phyloP scores from a whole-genome alignment of 2,329 filamentous ascomycete species.

The Fusarium sp. region DNA sequence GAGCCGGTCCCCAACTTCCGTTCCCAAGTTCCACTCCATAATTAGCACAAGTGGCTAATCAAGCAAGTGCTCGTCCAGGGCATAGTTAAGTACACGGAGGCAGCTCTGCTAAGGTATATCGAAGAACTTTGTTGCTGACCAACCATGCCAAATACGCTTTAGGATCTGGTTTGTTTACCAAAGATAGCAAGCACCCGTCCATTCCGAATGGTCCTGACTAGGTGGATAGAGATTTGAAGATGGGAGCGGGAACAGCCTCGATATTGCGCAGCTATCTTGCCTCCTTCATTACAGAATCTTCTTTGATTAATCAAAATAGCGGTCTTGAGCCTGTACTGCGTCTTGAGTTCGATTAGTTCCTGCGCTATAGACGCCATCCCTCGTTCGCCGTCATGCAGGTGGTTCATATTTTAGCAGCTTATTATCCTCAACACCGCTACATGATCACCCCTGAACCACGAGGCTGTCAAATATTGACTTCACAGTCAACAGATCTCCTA shows the following conservation, averaged over 20 bases:
- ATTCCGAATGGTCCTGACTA: conserved; percentile 37
- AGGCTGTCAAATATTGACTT: conserved; percentile 20
- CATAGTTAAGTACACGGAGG: conserved; percentile 35
- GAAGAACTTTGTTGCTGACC: conserved; percentile 22
- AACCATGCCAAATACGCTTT: conserved; percentile 24
- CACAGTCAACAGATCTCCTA: conserved; percentile 39
- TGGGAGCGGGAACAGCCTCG: conserved; percentile 11
- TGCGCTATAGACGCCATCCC: not conserved
- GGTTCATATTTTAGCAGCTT: not conserved
- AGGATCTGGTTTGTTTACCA: conserved; percentile 31
- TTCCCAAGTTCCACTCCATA: conserved; percentile 42
- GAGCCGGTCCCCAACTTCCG: conserved; percentile 39
- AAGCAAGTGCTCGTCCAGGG: conserved; percentile 34
- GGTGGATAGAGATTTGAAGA: conserved; percentile 2
- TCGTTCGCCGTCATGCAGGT: not conserved
- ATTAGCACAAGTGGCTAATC: conserved; percentile 38
- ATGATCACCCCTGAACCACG: conserved; percentile 22
- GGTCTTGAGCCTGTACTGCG: conserved; percentile 18
- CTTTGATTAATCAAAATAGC: conserved; percentile 23
- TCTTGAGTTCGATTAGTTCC: not conserved
- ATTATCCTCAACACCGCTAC: conserved; percentile 22
- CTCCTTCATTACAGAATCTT: conserved; percentile 10
- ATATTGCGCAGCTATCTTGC: conserved; percentile 32
- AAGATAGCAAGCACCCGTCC: conserved; percentile 25
- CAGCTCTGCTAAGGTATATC: conserved; percentile 2